Conservation (phyloP, 2,329 filamentous ascomycete genomes). For the Ceratocystis lukuohia region DNA sequence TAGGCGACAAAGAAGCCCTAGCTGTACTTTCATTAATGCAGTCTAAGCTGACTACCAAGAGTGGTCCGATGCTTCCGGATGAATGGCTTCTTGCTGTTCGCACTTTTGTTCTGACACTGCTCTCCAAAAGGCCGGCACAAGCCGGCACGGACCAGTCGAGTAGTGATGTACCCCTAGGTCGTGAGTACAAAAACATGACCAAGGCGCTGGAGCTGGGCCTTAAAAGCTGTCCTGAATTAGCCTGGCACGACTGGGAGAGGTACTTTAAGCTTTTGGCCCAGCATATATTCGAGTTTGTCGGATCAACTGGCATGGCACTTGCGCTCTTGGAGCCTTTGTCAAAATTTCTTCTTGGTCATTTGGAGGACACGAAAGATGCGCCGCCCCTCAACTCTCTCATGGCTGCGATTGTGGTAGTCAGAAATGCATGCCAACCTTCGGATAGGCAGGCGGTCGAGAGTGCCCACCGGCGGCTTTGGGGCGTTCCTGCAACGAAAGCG, state of each 20-base stretch:
- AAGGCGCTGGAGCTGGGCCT: slow-evolving; percentile 54
- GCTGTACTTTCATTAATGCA: slow-evolving; percentile 6
- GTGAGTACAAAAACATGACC: slow-evolving; percentile 56
- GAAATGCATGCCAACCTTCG: slow-evolving; percentile 39
- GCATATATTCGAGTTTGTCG: slow-evolving; percentile 47
- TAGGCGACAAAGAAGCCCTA: slow-evolving; percentile 33
- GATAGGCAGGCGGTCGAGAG: slow-evolving; percentile 52
- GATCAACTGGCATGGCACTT: slow-evolving; percentile 52
- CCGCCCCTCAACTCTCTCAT: slow-evolving; percentile 25
- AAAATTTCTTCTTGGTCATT: slow-evolving; percentile 28
- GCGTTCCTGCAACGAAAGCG: slow-evolving; percentile 33
- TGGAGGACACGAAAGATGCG: slow-evolving; percentile 5
- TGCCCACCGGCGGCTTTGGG: slow-evolving; percentile 54
- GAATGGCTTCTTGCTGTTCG: slow-evolving; percentile 11
- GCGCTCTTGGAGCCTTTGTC: slow-evolving; percentile 60
- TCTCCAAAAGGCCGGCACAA: background rate
- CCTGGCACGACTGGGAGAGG: slow-evolving; percentile 35
- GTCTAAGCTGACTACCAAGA: slow-evolving; percentile 1
- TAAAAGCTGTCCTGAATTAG: slow-evolving; percentile 35
- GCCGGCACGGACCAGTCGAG: background rate
- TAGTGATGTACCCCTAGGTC: slow-evolving; percentile 33
- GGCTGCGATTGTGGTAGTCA: slow-evolving; percentile 33
- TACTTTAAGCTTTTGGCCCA: slow-evolving; percentile 45
- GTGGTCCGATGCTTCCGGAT: background rate
- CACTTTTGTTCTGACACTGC: slow-evolving; percentile 8